These are phyloP conservation scores for Mortierella sp. DNA, from an alignment of 371 early-diverging fungal genomes.

Conservation along the genomic window DNA sequence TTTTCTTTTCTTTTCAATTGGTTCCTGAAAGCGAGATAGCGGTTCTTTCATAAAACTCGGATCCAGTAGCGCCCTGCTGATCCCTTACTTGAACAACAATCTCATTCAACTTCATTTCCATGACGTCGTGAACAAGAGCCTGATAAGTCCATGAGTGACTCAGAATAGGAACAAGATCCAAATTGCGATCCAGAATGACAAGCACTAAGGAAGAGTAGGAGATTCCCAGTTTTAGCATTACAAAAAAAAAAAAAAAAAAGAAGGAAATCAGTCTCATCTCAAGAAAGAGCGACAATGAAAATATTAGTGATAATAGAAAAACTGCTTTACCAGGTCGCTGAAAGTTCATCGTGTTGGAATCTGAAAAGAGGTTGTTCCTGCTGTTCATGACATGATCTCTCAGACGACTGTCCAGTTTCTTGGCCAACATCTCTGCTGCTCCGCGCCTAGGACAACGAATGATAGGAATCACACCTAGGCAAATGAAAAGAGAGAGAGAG, in stretches of 20 bases:
- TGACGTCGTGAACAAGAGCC: slow-evolving; percentile 96
- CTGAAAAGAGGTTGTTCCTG: slow-evolving; percentile 82
- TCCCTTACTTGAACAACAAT: slow-evolving; percentile 58
- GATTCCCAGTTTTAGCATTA: background rate
- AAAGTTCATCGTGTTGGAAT: slow-evolving; percentile 58
- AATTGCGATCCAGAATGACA: slow-evolving; percentile 93
- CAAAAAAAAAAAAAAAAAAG: background rate
- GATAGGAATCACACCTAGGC: slow-evolving; percentile 81
- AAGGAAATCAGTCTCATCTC: too few species aligned
- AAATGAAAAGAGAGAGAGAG: background rate
- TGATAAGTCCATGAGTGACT: slow-evolving; percentile 99
- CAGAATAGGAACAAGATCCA: slow-evolving; percentile 96
- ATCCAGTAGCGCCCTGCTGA: too few species aligned
- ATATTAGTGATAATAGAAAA: background rate
- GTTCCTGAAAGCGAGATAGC: too few species aligned
- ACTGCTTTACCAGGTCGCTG: slow-evolving; percentile 62
- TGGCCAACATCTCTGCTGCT: slow-evolving; percentile 94
- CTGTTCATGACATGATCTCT: slow-evolving; percentile 91
- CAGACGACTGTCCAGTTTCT: slow-evolving; percentile 86
- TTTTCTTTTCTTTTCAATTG: too few species aligned
- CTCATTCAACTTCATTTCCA: slow-evolving; percentile 93
- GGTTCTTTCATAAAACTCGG: too few species aligned
- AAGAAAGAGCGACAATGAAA: background rate
- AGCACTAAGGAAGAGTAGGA: slow-evolving; percentile 63
- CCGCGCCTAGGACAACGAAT: slow-evolving; percentile 91